These are phyloP conservation scores for Cylindrodendrum hubeiense DNA, from an alignment of 2,329 filamentous ascomycete species.

Conservation along the genomic window DNA sequence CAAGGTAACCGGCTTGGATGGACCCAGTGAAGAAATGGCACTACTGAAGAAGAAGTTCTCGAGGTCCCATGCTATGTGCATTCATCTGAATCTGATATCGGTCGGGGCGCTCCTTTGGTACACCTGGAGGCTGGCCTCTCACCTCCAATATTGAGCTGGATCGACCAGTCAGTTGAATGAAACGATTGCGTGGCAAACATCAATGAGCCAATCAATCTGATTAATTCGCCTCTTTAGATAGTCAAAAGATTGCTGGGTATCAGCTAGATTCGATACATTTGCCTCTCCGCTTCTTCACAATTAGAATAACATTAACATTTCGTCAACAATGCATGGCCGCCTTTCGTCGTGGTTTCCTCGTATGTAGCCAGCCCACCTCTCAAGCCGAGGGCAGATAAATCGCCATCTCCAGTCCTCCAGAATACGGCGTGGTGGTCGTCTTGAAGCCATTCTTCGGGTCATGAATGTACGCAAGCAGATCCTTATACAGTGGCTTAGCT, in stretches of 20 bases:
- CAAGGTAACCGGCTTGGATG: constrained; percentile 17
- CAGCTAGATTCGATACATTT: background rate
- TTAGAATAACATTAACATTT: background rate
- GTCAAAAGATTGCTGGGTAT: background rate
- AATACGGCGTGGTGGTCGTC: constrained; percentile 50
- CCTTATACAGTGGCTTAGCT: constrained; percentile 56
- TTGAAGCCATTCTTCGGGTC: constrained; percentile 62
- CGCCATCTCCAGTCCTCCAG: constrained; percentile 48
- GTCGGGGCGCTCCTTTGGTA: constrained; percentile 49
- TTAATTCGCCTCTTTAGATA: no score
- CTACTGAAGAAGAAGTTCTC: constrained; percentile 48
- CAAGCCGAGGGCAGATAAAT: constrained; percentile 36
- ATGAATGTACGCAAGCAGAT: constrained; percentile 61
- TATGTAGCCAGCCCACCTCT: constrained; percentile 34
- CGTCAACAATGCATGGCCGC: background rate
- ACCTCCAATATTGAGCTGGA: constrained; percentile 26
- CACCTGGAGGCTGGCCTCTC: constrained; percentile 44
- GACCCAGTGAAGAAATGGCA: constrained; percentile 29
- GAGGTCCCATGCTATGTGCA: constrained; percentile 55
- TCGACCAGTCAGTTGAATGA: background rate
- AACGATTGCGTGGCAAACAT: background rate
- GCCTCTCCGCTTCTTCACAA: background rate
- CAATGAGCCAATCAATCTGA: background rate
- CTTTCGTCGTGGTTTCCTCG: background rate
- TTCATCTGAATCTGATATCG: constrained; percentile 55